Base-by-base conservation (phyloP, 1,284 basidiomycete genomes). In the Leccinum pachyderme region DNA sequence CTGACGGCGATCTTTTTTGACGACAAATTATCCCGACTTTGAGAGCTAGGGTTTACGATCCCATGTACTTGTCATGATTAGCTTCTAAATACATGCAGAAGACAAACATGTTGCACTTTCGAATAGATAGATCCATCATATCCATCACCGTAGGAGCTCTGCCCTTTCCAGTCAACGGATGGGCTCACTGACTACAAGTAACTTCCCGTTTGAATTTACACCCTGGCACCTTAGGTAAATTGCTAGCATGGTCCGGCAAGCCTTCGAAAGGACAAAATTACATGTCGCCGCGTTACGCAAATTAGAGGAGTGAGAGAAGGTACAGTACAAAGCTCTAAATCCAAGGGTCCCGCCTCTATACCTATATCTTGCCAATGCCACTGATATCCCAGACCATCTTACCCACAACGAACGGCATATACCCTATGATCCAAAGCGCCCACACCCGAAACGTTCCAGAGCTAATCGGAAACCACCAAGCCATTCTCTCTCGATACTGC, bases 141-240 rank as follows among this genome's bases (percentile, higher is more conserved):
- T 82, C 91, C 94, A 98, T 61, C 97, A 73, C 51, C 97, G 78
- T 32, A 94, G 66, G 33, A 99, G 77, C 75, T 99, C 96, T 41
- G 95, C 83, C 47, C 91, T 80, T 74, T 99, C 95, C 62, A 99
- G 82, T 75, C 89, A 81, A 72, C 98, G 97, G 35, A 18, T 18
- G 18, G 18, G 18, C 18, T 18, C 18, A 18, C 18, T 18, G 18
- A 18, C 18, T 18, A 18, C 18, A 18, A 18, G 18, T 18, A 18
- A 18, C 18, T 1, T 18, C 18, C 18, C 18, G 18, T 18, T 18
- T 18, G 1, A 18, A 18, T 18, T 18, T 18, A 18, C 18, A 18
- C 18, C 18, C 18, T 18, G 18, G 18, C 18, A 18, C 18, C 18
- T 18, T 18, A 18, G 18, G 18, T 18, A 18, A 18, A 18, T 18